A percentile compares a stretch with the other conserved stretches of the same genome.
phyloP scores from a whole-genome alignment of 164 flowering plant genomes.

The Aristolochia californica region DNA sequence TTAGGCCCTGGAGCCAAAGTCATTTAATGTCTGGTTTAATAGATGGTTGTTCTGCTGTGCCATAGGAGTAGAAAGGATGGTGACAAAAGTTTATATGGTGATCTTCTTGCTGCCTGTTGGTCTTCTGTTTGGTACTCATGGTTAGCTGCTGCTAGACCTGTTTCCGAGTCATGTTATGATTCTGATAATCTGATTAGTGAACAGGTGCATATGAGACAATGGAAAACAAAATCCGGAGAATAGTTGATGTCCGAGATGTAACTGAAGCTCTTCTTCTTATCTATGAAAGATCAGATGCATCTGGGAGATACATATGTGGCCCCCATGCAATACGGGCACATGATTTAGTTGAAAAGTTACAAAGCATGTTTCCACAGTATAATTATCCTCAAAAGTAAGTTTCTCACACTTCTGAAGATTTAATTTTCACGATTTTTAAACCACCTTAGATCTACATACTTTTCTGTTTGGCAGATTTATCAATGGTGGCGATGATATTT shows the following conservation, averaged over 20 bases:
- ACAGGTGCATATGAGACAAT: conserved; percentile 23
- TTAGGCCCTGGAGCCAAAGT: no score
- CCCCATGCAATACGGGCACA: conserved; percentile 11
- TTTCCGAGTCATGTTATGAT: not conserved
- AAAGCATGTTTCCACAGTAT: conserved; percentile 33
- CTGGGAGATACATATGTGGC: conserved; percentile 50
- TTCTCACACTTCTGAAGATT: not conserved
- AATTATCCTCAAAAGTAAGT: conserved; percentile 26
- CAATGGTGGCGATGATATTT: not conserved
- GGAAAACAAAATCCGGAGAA: conserved; percentile 15
- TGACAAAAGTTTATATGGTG: no score
- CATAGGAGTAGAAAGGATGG: no score
- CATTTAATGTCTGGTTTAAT: no score
- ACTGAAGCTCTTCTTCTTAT: conserved; percentile 36
- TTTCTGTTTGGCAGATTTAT: not conserved
- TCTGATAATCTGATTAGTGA: not conserved
- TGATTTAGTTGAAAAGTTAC: conserved; percentile 33
- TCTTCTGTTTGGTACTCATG: no score
- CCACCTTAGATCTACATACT: not conserved
- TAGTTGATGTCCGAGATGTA: conserved; percentile 56
- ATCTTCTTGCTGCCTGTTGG: no score
- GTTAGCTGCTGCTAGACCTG: no score
- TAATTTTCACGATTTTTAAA: not conserved
- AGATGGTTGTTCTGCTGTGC: no score
- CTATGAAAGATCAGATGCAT: conserved; percentile 44